Evolutionary conservation across 331 rosid genomes (phyloP), one percentile per base, ranked within the genome.

Genomic region (Quercus phellos): DNA sequence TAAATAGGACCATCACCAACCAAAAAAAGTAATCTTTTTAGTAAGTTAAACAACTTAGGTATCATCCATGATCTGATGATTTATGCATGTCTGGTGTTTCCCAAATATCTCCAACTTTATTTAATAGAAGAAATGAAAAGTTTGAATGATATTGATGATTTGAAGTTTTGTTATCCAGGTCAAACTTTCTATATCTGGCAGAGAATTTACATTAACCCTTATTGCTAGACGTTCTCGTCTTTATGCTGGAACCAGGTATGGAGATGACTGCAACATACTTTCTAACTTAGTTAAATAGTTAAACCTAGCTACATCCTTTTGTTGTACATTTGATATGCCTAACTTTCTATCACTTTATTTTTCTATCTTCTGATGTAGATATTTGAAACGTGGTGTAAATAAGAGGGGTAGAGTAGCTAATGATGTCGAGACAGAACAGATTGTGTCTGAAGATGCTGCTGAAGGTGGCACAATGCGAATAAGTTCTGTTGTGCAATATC

Each of bases 371-470:
- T 77, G 70, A 43, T 77, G 89, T 86, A 95, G 98, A 80, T 95
- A 91, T 87, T 77, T 95, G 84, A 95, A 90, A 86, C 90, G 99
- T 66, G 99, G 99, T 60, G 96, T 95, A 42, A 95, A 95, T 71
- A 97, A 92, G 78, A 91, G 86, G 77, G 99, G 99, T 72, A 87
- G 94, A 86, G 99, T 95, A 43, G 99, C 99, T 32, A 95, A 95
- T 83, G 99, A 95, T 69, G 99, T 95, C 73, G 99, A 95, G 91
- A 95, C 96, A 69, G 99, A 95, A 83, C 99, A 95, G 26, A 85
- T 95, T 70, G 88, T 95, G 35, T 88, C 82, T 78, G 88, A 88
- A 75, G 90, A 87, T 84, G 88, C 87, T 78, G 54, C 77, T 72
- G 81, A 85, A 79, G 96, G 92, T 60, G 72, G 73, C 80, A 93